Evolutionary conservation across 2,329 filamentous ascomycete genomes (phyloP).

Genomic region (Fusarium succisae): DNA sequence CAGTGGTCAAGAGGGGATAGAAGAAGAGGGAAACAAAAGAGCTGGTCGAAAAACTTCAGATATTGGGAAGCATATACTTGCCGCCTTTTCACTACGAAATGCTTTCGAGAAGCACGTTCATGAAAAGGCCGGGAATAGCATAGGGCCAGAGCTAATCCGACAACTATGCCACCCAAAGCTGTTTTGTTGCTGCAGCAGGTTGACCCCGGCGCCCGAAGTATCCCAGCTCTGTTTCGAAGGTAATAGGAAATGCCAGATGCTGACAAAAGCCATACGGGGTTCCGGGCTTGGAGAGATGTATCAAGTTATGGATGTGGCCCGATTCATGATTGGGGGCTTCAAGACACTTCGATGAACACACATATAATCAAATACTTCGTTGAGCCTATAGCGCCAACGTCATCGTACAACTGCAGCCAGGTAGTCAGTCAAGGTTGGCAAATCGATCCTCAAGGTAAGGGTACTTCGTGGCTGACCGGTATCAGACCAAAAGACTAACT

Average conservation of each 20-base stretch:
- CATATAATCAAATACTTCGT: background rate
- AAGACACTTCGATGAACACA: background rate
- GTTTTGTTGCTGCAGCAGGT: fast-evolving
- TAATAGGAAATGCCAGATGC: background rate
- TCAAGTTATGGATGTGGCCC: too few species aligned
- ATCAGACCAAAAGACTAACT: background rate
- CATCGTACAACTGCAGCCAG: too few species aligned
- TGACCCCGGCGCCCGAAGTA: fast-evolving
- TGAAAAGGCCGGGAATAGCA: fast-evolving
- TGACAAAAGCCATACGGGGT: fast-evolving
- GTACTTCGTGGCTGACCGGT: background rate
- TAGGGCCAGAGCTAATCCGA: background rate
- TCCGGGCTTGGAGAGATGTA: too few species aligned
- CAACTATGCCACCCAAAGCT: background rate
- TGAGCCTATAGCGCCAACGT: background rate
- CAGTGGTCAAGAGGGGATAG: fast-evolving
- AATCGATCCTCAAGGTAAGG: background rate
- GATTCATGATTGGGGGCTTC: fast-evolving
- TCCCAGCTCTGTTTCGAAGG: fast-evolving
- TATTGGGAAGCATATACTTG: background rate
- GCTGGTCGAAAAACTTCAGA: fast-evolving
- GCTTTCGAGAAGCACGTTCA: background rate
- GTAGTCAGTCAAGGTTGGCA: background rate
- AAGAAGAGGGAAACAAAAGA: background rate
- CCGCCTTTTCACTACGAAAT: background rate